phyloP scores from a whole-genome alignment of 441 rosid species.

The Caryocar brasiliense region DNA sequence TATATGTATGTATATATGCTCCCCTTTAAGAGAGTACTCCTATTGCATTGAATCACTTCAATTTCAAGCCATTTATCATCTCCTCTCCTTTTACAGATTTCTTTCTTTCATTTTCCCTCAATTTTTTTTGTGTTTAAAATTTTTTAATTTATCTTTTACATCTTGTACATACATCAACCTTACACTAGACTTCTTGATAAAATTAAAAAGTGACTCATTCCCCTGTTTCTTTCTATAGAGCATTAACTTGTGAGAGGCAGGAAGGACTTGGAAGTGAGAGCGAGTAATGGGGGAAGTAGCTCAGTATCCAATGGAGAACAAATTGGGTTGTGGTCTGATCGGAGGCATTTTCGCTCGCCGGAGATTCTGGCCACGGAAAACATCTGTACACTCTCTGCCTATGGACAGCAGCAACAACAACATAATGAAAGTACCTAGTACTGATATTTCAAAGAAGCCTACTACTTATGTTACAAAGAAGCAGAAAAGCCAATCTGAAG shows the following conservation, averaged over 20 bases:
- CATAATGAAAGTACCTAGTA: not conserved
- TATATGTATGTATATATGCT: constrained; percentile 16
- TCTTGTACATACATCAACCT: constrained; percentile 4
- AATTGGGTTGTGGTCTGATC: constrained; percentile 47
- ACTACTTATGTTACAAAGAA: constrained; percentile 19
- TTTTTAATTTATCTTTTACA: not conserved
- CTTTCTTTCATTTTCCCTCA: constrained; percentile 3
- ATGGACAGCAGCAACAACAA: constrained; percentile 1
- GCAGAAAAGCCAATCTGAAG: constrained; percentile 21
- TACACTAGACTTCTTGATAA: not conserved
- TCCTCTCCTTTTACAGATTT: too few species aligned
- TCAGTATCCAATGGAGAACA: constrained; percentile 23
- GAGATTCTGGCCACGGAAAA: constrained; percentile 22
- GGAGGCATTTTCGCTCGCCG: constrained; percentile 41
- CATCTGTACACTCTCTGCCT: constrained; percentile 21
- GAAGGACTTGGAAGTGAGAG: constrained; percentile 2
- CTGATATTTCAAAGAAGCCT: constrained; percentile 16
- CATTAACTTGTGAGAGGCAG: not conserved
- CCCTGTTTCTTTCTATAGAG: constrained; percentile 5
- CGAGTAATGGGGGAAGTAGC: constrained; percentile 20
- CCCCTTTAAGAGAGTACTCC: constrained; percentile 8
- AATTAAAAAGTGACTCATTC: not conserved
- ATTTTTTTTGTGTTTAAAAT: constrained; percentile 6
- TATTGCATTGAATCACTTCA: constrained; percentile 37
- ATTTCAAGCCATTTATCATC: constrained; percentile 24